Evolutionary conservation across 2,329 filamentous ascomycete genomes (phyloP).

Genomic region (Elsinoe arachidis): DNA sequence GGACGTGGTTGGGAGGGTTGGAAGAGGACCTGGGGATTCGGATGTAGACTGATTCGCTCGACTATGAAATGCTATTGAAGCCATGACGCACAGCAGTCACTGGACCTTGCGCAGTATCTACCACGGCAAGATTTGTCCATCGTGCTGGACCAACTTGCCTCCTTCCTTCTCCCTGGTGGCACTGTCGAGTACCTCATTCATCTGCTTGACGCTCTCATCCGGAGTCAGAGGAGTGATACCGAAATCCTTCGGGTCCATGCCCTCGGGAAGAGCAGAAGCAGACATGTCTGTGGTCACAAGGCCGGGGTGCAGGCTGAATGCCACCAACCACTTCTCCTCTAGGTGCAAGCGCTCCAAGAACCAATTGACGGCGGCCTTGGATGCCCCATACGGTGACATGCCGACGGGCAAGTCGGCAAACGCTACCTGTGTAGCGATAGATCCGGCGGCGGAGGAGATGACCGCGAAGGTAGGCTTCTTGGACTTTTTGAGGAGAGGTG

Average conservation of each 20-base stretch:
- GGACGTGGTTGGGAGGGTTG: neutral
- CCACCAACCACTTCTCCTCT: constrained; percentile 23
- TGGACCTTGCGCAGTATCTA: neutral
- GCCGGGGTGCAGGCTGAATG: constrained; percentile 27
- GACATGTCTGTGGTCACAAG: constrained; percentile 7
- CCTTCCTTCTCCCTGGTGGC: neutral
- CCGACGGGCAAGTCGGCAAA: constrained; percentile 19
- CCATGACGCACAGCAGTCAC: too few relatives aligned
- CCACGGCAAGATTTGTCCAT: constrained; percentile 1
- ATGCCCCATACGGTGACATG: constrained; percentile 37
- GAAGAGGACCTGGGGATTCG: neutral
- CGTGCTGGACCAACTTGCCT: constrained; percentile 1
- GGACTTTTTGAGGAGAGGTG: constrained; percentile 29
- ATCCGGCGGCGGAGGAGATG: constrained; percentile 21
- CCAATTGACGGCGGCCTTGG: constrained; percentile 36
- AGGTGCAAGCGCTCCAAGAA: constrained; percentile 31
- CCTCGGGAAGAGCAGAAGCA: neutral
- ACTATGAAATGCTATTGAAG: too few relatives aligned
- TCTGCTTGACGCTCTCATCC: neutral
- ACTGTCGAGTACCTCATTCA: neutral
- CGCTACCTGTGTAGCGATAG: neutral
- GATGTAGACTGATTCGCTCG: too few relatives aligned
- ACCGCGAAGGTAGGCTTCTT: constrained; percentile 31
- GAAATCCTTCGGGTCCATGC: neutral
- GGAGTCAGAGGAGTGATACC: neutral